phyloP scores from a whole-genome alignment of 1,284 basidiomycete genomes.

The Blastosporella zonata region DNA sequence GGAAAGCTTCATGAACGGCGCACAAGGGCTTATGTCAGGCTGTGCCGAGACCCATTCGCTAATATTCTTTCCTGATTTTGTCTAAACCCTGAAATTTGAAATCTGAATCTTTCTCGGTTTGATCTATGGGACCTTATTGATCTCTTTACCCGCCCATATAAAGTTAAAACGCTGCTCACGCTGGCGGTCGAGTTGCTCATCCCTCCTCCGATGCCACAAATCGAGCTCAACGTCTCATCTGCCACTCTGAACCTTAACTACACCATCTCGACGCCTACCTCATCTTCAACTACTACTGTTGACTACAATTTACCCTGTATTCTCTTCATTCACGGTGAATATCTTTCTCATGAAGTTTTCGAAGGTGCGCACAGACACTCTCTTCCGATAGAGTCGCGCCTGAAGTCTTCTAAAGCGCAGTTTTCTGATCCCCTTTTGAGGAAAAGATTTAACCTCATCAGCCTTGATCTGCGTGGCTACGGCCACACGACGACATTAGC shows the following conservation, averaged over 20 bases:
- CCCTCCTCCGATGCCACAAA: slow-evolving; percentile 34
- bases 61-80: too few species aligned
- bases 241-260: slow-evolving; percentile 34
- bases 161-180: not conserved
- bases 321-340: slow-evolving; percentile 36
- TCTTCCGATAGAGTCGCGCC: not conserved
- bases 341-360: slow-evolving; percentile 30
- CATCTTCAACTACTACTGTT: slow-evolving; percentile 27
- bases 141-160: not conserved
- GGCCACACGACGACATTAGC: slow-evolving; percentile 31
- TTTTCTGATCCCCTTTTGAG: slow-evolving; percentile 32
- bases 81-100: too few species aligned
- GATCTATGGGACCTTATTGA: too few species aligned
- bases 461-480: slow-evolving; percentile 30
- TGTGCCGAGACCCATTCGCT: too few species aligned
- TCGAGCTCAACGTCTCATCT: slow-evolving; percentile 28
- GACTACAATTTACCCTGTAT: slow-evolving; percentile 33
- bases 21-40: too few species aligned
- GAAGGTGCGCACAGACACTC: slow-evolving; percentile 26
- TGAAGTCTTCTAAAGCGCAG: slow-evolving; percentile 26
- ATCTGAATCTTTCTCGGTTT: too few species aligned
- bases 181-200: not conserved
- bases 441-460: slow-evolving; percentile 33
- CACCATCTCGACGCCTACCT: slow-evolving; percentile 35
- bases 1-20: too few species aligned